These are phyloP conservation scores for Leptodermis oblonga DNA, from an alignment of 257 asterid species.

Conservation along the genomic window DNA sequence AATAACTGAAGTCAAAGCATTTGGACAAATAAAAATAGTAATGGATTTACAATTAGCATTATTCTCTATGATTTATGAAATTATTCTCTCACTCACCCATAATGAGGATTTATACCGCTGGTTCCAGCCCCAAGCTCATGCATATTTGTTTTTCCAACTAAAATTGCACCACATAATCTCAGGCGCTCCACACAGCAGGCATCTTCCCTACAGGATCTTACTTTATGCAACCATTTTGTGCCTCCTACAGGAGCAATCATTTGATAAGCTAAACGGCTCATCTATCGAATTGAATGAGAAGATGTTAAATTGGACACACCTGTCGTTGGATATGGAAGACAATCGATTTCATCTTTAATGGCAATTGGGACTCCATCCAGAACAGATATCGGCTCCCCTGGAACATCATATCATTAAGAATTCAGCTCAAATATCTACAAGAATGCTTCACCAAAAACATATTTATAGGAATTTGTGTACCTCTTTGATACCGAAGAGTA, in stretches of 20 bases:
- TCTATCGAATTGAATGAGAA: neutral
- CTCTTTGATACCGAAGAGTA: slow-evolving; percentile 57
- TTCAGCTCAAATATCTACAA: too few species aligned
- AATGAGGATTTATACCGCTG: slow-evolving; percentile 93
- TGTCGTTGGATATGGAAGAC: slow-evolving; percentile 88
- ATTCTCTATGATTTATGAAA: neutral
- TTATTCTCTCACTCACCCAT: slow-evolving; percentile 47
- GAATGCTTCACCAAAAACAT: neutral
- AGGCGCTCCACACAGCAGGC: slow-evolving; percentile 71
- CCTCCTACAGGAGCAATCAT: slow-evolving; percentile 49
- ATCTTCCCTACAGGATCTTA: slow-evolving; percentile 53
- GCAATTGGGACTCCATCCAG: slow-evolving; percentile 87
- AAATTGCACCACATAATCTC: slow-evolving; percentile 75
- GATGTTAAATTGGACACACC: slow-evolving; percentile 30
- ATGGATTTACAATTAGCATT: neutral
- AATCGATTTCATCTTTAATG: slow-evolving; percentile 85
- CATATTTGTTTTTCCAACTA: slow-evolving; percentile 92
- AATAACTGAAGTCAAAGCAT: neutral
- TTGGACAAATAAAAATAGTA: neutral
- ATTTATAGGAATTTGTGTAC: slow-evolving; percentile 23
- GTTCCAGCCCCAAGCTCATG: slow-evolving; percentile 97
- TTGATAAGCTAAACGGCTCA: slow-evolving; percentile 4
- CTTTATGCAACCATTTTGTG: slow-evolving; percentile 83
- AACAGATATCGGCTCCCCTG: slow-evolving; percentile 69
- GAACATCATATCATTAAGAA: neutral